Base-by-base conservation (phyloP, 371 early-diverging fungal genomes). In the Rhizopus arrhizus region DNA sequence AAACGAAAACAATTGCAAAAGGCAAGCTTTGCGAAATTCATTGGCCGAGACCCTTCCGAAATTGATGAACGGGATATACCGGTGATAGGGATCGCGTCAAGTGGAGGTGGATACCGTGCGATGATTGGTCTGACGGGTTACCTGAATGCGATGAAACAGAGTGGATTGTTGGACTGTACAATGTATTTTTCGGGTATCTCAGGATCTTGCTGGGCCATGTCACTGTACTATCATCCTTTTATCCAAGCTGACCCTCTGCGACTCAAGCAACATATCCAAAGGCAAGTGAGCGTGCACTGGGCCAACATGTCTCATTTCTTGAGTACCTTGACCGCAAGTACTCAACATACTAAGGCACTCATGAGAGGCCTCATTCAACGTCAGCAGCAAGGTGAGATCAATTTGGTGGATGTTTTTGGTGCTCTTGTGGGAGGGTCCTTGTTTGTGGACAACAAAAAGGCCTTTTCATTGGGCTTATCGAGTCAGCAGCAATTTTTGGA, bases 61-160 rank as follows among this genome's bases (percentile, higher is more conserved):
- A 70, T 90, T 10, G 78, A 86, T 33, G 71, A 66, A 29, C 71
- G 75, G n/a, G 88, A 90, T 62, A 81, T 90, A 15, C 90, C 90
- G 2, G 62, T 85, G 0, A 66, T 88, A 32, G 87, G 81, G 5
- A 43, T 90, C 28, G 89, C 89, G 6, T 83, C 86, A 34, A 89
- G 88, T 53, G 90, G 90, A 34, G 90, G 90, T 2, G 90, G 90
- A 2, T 88, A 83, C 62, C 82, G 90, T 2, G 88, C 90, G 12
- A 90, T 90, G 90, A 62, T 90, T 12, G 83, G 84, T 5, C 75
- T 83, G 3, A 61, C 70, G 7, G 90, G 88, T 0, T 87, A 83
- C 55, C 64, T 86, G 58, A 70, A 75, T 5, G 85, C 82, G 0
- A 78, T 85, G 68, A 69, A 85, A 33, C 62, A 82, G 35, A 66